Evolutionary conservation across 352 stramenopile genomes (phyloP), one percentile per base, ranked within the genome.

Genomic region (Plasmopara muralis): DNA sequence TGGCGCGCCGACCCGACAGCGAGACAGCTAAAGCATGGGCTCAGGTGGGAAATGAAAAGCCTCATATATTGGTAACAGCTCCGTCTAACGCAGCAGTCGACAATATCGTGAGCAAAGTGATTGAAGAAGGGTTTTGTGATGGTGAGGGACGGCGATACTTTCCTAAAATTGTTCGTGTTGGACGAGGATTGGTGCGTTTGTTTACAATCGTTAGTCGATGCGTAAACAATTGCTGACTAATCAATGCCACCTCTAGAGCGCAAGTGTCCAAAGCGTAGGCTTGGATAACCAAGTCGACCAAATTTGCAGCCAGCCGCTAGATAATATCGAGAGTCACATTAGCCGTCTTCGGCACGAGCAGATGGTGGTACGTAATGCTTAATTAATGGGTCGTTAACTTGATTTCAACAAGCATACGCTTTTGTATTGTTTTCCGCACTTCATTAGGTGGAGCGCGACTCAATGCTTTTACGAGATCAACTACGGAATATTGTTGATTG

Each of bases 71-170:
- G 59, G 85, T 97, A 20, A 89, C 84, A 9, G 93, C 95, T 9
- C 95, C 93, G 9, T 97, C 89, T 20, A 98, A 98, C 73, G 91
- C 89, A 53, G 95, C 93, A 15, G 89, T 98, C 0, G 95, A 98
- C 56, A 98, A 98, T 58, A 93, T 98, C 31, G 92, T 98, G 37
- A 71, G 85, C n/a, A 98, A 98, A 62, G 94, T 98, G 33, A 97
- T 98, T 53, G 79, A 94, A 58, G 85, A 97, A 65, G 92, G 93
- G 34, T 98, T 98, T 47, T 89, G 94, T 35, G 95, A 98, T 60
- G 95, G 95, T 33, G 86, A 94, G 73, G 92, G 91, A 0, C 68
- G 84, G 44, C 73, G 86, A 41, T 98, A 98, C 53, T 97, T 97
- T 50, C 95, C 95, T 12, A 91, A 93, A 49, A 98, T 98, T 37